These are phyloP conservation scores for Arthroderma sp. DNA, from an alignment of 2,329 filamentous ascomycete species.

Conservation along the genomic window DNA sequence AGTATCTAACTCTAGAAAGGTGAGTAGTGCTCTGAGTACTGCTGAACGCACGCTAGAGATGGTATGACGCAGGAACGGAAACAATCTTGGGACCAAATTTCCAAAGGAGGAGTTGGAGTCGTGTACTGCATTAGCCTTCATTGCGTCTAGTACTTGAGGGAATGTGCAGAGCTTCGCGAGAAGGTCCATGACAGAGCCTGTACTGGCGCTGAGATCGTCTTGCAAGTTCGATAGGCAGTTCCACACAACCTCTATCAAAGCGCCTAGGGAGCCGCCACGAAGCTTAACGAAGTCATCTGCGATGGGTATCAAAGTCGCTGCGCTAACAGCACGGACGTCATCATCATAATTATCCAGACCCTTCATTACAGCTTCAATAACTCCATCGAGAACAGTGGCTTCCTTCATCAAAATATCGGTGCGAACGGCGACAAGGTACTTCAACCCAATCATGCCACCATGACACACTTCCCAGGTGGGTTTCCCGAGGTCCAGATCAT, in stretches of 20 bases:
- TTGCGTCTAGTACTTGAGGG: slow-evolving; percentile 78
- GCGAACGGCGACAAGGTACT: slow-evolving; percentile 88
- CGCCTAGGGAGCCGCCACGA: slow-evolving; percentile 63
- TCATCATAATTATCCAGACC: slow-evolving; percentile 84
- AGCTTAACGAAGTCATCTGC: slow-evolving; percentile 86
- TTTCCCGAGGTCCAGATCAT: slow-evolving; percentile 59
- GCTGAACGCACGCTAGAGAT: slow-evolving; percentile 91
- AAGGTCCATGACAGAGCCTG: slow-evolving; percentile 96
- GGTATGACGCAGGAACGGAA: slow-evolving; percentile 91
- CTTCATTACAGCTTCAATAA: slow-evolving; percentile 87
- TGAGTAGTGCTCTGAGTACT: slow-evolving; percentile 81
- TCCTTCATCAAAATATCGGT: slow-evolving; percentile 84
- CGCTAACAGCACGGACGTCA: slow-evolving; percentile 91
- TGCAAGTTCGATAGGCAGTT: slow-evolving; percentile 93
- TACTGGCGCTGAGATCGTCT: slow-evolving; percentile 92
- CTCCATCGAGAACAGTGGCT: slow-evolving; percentile 76
- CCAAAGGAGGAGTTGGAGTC: slow-evolving; percentile 85
- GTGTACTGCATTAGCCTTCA: slow-evolving; percentile 76
- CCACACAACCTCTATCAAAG: slow-evolving; percentile 90
- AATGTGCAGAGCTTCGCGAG: slow-evolving; percentile 92
- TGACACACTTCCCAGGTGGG: slow-evolving; percentile 91
- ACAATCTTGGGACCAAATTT: slow-evolving; percentile 80
- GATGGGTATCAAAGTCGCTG: slow-evolving; percentile 93
- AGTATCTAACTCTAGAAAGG: slow-evolving; percentile 77
- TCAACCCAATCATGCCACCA: slow-evolving; percentile 91